Conservation (phyloP, 371 early-diverging fungal genomes). For the Haplosporangium sp. region DNA sequence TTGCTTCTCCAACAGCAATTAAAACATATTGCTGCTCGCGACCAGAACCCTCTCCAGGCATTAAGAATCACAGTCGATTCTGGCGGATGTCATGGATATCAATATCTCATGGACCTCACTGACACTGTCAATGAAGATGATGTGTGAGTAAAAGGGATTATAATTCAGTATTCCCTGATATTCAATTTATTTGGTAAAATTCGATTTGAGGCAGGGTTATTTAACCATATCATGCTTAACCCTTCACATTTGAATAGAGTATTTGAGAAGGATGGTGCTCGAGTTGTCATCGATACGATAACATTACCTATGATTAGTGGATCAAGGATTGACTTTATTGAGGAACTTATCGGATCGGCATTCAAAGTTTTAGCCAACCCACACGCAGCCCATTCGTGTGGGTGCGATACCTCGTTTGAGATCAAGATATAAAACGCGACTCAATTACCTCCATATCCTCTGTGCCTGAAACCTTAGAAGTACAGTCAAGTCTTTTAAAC, state of each 20-base stretch:
- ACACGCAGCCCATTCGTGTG: slow-evolving; percentile 91
- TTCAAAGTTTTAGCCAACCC: slow-evolving; percentile 93
- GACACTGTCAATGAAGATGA: slow-evolving; percentile 79
- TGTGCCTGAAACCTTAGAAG: too few relatives aligned
- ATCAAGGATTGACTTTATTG: slow-evolving; percentile 88
- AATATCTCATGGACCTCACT: slow-evolving; percentile 91
- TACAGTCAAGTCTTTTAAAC: too few relatives aligned
- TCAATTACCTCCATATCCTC: neutral
- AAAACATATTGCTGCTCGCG: slow-evolving; percentile 67
- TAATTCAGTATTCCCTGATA: neutral
- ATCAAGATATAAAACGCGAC: slow-evolving; percentile 35
- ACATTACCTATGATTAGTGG: slow-evolving; percentile 90
- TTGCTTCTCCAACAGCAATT: slow-evolving; percentile 65
- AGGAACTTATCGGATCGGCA: slow-evolving; percentile 93
- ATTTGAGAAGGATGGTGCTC: slow-evolving; percentile 87
- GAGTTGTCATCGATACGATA: slow-evolving; percentile 83
- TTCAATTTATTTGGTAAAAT: too few relatives aligned
- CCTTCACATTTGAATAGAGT: slow-evolving; percentile 59
- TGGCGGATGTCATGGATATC: slow-evolving; percentile 97
- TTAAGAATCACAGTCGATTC: slow-evolving; percentile 91
- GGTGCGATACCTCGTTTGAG: slow-evolving; percentile 78
- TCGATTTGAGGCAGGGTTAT: too few relatives aligned
- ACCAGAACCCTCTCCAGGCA: slow-evolving; percentile 68
- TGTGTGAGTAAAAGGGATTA: slow-evolving; percentile 61
- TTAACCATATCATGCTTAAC: too few relatives aligned